These are phyloP conservation scores for Lactarius vividus DNA, from an alignment of 768 basidiomycete genomes.

Conservation along the genomic window DNA sequence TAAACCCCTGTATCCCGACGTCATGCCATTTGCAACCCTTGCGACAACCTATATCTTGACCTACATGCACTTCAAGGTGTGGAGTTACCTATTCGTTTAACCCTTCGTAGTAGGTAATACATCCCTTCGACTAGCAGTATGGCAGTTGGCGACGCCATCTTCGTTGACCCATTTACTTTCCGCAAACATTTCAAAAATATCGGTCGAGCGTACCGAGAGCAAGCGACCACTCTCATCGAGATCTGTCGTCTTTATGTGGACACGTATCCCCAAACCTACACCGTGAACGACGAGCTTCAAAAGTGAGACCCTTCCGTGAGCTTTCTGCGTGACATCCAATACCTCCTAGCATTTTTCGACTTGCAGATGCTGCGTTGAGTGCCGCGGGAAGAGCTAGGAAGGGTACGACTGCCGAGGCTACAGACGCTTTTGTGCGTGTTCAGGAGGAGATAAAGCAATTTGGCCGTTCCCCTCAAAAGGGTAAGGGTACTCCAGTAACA, in stretches of 20 bases:
- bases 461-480: neutral
- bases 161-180: no score
- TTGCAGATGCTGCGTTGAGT: slow-evolving; percentile 1
- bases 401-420: neutral
- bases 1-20: no score
- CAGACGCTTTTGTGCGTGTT: neutral
- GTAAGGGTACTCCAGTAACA: neutral
- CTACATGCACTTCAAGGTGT: neutral
- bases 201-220: neutral
- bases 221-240: slow-evolving; percentile 1
- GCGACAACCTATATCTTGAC: no score
- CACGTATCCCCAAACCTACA: neutral
- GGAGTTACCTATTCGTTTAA: neutral
- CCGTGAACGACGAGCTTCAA: neutral
- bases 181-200: neutral
- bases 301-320: neutral
- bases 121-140: no score
- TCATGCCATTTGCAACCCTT: no score
- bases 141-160: no score
- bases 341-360: neutral
- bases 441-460: neutral
- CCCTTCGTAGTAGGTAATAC: no score
- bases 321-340: no score
- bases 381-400: neutral
- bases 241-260: neutral